phyloP scores from a whole-genome alignment of 768 basidiomycete genomes.

The Erythrobasidium yunnanense region DNA sequence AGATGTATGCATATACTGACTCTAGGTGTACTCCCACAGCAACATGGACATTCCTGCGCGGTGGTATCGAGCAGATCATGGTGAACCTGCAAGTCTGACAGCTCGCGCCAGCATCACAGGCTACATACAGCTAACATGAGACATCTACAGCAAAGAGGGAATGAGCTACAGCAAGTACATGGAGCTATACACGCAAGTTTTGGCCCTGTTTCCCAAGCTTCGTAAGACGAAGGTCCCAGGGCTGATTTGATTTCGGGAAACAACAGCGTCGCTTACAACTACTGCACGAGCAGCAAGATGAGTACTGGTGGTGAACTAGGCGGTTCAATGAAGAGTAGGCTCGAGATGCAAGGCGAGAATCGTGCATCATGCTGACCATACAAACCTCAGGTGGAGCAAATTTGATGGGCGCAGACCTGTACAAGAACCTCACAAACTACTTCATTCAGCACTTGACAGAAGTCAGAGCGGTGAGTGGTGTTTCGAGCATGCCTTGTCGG shows the following conservation, averaged over 20 bases:
- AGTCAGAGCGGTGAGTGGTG: slow-evolving; percentile 50
- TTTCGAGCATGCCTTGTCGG: neutral
- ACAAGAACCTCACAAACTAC: slow-evolving; percentile 86
- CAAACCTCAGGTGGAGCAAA: slow-evolving; percentile 57
- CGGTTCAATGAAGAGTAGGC: neutral
- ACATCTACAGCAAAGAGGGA: slow-evolving; percentile 32
- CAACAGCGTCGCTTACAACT: slow-evolving; percentile 95
- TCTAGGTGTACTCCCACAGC: slow-evolving; percentile 42
- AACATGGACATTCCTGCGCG: slow-evolving; percentile 81
- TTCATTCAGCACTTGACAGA: slow-evolving; percentile 68
- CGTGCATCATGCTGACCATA: slow-evolving; percentile 2
- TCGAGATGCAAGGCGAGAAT: neutral
- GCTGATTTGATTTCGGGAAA: slow-evolving; percentile 39
- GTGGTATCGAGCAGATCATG: slow-evolving; percentile 45
- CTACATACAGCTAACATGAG: slow-evolving; percentile 26
- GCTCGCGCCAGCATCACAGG: neutral
- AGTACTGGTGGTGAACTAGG: slow-evolving; percentile 36
- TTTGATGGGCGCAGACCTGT: slow-evolving; percentile 93
- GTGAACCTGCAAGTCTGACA: neutral
- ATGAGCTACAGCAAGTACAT: slow-evolving; percentile 37
- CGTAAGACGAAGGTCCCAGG: neutral
- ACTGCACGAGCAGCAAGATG: slow-evolving; percentile 69
- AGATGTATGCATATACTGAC: neutral
- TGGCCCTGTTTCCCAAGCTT: neutral
- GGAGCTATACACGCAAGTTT: slow-evolving; percentile 18